Conservation (phyloP, 2,329 filamentous ascomycete genomes). For the Aspergillus terreus region DNA sequence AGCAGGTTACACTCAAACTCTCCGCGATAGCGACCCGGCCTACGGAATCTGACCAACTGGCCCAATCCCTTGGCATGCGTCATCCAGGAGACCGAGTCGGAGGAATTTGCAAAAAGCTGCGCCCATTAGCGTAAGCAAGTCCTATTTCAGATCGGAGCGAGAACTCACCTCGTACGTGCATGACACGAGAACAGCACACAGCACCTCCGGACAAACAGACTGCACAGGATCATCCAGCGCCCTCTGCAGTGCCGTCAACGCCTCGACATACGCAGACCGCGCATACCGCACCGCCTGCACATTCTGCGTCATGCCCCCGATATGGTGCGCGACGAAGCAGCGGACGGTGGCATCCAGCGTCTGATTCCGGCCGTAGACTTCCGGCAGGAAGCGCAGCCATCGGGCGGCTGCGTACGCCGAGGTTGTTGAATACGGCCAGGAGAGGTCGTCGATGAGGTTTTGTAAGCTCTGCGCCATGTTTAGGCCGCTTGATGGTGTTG, state of each 20-base stretch:
- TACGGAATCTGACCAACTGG: constrained; percentile 22
- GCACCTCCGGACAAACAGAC: constrained; percentile 22
- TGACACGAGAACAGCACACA: constrained; percentile 27
- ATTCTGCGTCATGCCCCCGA: constrained; percentile 18
- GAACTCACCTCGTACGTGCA: constrained; percentile 26
- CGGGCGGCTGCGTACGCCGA: constrained; percentile 16
- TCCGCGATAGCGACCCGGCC: constrained; percentile 17
- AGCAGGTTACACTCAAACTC: constrained; percentile 22
- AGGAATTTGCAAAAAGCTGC: constrained; percentile 24
- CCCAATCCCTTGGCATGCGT: constrained; percentile 26
- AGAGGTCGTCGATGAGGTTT: constrained; percentile 22
- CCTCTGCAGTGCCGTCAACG: constrained; percentile 19
- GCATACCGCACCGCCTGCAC: constrained; percentile 22
- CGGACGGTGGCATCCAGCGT: constrained; percentile 24
- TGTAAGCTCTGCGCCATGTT: constrained; percentile 22
- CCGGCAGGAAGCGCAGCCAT: constrained; percentile 23
- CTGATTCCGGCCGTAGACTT: constrained; percentile 21
- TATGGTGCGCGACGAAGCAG: constrained; percentile 25
- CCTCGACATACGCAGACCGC: constrained; percentile 22
- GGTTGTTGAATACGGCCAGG: constrained; percentile 13
- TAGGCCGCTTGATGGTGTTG: constrained; percentile 8
- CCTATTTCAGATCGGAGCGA: neutral
- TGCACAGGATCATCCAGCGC: constrained; percentile 17
- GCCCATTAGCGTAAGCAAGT: constrained; percentile 1
- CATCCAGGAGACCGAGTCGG: constrained; percentile 26